These are phyloP conservation scores for Magnolia sinica DNA, from an alignment of 164 flowering plant species.

Conservation along the genomic window DNA sequence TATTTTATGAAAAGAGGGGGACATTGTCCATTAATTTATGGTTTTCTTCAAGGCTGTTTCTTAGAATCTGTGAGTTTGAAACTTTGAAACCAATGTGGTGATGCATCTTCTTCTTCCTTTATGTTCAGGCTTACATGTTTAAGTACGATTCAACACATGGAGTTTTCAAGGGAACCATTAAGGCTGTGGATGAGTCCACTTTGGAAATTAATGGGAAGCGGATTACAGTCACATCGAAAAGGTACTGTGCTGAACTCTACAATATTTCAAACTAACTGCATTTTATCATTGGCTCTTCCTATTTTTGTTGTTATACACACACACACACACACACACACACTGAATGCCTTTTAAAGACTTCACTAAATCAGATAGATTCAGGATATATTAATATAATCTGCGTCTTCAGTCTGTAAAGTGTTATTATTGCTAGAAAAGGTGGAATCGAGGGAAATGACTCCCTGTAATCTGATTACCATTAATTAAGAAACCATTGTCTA, in stretches of 20 bases:
- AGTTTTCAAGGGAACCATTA: slow-evolving; percentile 64
- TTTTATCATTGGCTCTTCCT: no score
- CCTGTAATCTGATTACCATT: no score
- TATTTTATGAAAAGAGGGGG: neutral
- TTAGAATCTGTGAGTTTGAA: neutral
- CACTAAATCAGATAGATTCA: no score
- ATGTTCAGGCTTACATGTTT: slow-evolving; percentile 90
- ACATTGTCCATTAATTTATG: neutral
- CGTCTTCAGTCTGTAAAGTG: no score
- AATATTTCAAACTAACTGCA: no score
- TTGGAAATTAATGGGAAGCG: slow-evolving; percentile 87
- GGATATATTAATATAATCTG: no score
- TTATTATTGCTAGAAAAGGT: no score
- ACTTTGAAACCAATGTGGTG: neutral
- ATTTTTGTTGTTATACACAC: no score
- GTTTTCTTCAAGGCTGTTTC: neutral
- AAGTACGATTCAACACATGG: slow-evolving; percentile 99
- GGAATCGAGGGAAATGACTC: no score
- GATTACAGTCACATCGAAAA: slow-evolving; percentile 60
- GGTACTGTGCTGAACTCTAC: slow-evolving; percentile 37
- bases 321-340: no score
- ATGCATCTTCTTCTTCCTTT: neutral
- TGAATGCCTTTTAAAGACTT: no score
- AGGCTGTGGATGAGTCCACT: slow-evolving; percentile 71
- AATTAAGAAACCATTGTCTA: no score